These are phyloP conservation scores for Neospora caninum DNA, from an alignment of 169 alveolate species.

Conservation along the genomic window DNA sequence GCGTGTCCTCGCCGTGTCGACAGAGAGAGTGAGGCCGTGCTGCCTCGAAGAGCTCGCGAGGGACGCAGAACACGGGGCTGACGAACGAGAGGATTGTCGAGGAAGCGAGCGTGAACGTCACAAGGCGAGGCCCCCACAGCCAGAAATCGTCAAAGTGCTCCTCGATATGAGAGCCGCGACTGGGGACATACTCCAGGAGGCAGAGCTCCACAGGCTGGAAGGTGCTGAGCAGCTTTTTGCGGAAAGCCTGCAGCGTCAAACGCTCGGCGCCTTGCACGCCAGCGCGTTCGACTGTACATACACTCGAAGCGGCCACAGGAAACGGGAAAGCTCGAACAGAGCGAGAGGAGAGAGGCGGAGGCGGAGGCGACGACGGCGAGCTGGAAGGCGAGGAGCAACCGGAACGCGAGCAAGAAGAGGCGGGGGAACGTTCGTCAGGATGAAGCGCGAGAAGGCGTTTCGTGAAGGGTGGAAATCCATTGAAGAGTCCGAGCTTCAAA, in stretches of 20 bases:
- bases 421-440: neutral
- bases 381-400: neutral
- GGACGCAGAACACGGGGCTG: constrained; percentile 23
- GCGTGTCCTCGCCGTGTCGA: neutral
- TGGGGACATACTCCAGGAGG: neutral
- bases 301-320: neutral
- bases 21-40: neutral
- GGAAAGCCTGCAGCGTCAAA: neutral
- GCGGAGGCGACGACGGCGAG: neutral
- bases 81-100: neutral
- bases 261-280: neutral
- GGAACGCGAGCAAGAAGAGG: neutral
- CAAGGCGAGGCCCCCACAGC: constrained; percentile 38
- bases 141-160: constrained; percentile 28
- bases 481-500: neutral
- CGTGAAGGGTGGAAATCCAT: neutral
- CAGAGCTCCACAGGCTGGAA: constrained; percentile 35
- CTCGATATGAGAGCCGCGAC: constrained; percentile 33
- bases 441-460: neutral
- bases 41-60: neutral
- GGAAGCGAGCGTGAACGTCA: neutral
- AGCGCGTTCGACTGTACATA: neutral
- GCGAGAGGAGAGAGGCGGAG: neutral
- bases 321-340: neutral
- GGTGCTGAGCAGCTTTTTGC: neutral